A percentile compares a stretch with the other conserved stretches of the same genome.
Conservation (phyloP, 2,329 filamentous ascomycete species). For the Arthrobotrys entomopaga region DNA sequence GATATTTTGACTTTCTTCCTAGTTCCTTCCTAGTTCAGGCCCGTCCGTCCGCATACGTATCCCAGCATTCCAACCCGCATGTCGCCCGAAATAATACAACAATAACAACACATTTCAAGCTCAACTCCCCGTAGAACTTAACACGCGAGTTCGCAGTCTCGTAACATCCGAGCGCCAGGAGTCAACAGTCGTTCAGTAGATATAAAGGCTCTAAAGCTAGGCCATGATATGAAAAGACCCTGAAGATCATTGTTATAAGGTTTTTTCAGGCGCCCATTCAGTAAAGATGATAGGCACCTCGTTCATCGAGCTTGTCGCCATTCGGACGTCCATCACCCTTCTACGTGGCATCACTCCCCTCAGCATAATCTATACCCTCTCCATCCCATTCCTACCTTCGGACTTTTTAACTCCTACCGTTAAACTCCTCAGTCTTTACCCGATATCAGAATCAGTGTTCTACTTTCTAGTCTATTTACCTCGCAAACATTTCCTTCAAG, state of each 20-base stretch:
- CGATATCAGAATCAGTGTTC: constrained; percentile 67
- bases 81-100: constrained; percentile 20
- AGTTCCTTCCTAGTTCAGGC: constrained; percentile 8
- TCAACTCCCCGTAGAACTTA: not conserved
- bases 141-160: not conserved
- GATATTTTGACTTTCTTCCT: too few species aligned
- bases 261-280: not conserved
- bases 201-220: constrained; percentile 7
- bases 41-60: not conserved
- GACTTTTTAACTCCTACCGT: constrained; percentile 59
- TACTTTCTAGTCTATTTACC: constrained; percentile 68
- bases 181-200: too few species aligned
- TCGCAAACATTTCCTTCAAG: constrained; percentile 67
- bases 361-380: constrained; percentile 65
- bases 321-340: constrained; percentile 65
- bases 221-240: constrained; percentile 3
- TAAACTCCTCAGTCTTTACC: constrained; percentile 63
- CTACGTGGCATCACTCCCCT: constrained; percentile 67
- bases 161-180: not conserved
- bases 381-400: constrained; percentile 60
- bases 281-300: constrained; percentile 50
- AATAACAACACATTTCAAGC: constrained; percentile 23
- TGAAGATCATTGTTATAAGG: not conserved
- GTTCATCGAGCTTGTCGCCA: constrained; percentile 61
- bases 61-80: constrained; percentile 6